Base-by-base conservation (phyloP, 768 basidiomycete genomes). In the Trametes gibbosa region DNA sequence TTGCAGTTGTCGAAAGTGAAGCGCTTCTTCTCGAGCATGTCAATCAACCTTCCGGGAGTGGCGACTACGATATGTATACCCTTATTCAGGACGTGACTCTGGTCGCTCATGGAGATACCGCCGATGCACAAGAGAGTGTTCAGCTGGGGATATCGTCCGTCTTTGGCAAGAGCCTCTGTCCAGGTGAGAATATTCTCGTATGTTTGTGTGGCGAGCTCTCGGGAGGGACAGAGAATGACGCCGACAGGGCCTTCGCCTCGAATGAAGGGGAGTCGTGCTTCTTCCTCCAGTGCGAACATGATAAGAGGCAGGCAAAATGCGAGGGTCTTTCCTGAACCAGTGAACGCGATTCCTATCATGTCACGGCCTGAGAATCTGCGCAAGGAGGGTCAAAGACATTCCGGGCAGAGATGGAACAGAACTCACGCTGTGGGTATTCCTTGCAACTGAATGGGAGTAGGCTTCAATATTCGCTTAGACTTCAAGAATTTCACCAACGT, bases 281-380 rank as follows among this genome's bases (percentile, higher is more conserved):
- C 97, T 72, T 96, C 94, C 76, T 98, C 96, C 16, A 96, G 79
- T 1, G 95, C 90, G 65, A 91, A 79, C 97, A 99, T 98, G 65
- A 98, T 95, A 24, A 98, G 79, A 2, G 97, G 97, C n/a, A 99
- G 78, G 64, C 94, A 96, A 75, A 99, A 99, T 0, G 95, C 89
- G n/a, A 99, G 84, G 0, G 97, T 99, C 76, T 99, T 99, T 16
- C 97, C 97, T 0, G 96, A 98, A 39, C 97, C 97, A 24, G 97
- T 99, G 75, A 98, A 98, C 3, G 97, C 97, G 63, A 99, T 98
- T 19, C 97, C 97, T 63, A 98, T 99, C 77, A 98, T 89, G 72
- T 99, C 97, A 62, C 97, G 85, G 39, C 97, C 97, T 50, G 94
- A 77, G 72, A 98, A 98, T 34, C 94, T 95, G 69, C 27, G 39